phyloP scores from a whole-genome alignment of 2,329 filamentous ascomycete genomes.

The Rugonectria rugulosa region DNA sequence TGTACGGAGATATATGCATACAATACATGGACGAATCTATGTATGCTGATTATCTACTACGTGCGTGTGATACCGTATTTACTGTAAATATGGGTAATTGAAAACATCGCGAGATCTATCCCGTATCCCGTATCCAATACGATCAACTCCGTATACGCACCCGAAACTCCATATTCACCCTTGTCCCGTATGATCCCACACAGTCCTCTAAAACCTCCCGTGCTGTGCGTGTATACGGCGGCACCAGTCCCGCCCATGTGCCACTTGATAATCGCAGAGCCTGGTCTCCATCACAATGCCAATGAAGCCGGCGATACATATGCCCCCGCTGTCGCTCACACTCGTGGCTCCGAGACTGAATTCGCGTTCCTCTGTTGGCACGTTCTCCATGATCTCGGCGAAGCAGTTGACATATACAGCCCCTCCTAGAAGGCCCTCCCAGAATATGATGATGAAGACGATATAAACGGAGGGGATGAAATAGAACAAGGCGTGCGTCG shows the following conservation, averaged over 20 bases:
- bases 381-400: constrained; percentile 87
- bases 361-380: constrained; percentile 80
- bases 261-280: constrained; percentile 85
- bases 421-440: constrained; percentile 92
- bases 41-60: background rate
- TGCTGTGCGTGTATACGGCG: constrained; percentile 57
- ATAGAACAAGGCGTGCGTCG: constrained; percentile 77
- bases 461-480: constrained; percentile 88
- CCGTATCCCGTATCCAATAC: background rate
- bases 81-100: background rate
- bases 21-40: too few relatives aligned
- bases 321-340: constrained; percentile 90
- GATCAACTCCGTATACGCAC: constrained; percentile 1
- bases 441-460: constrained; percentile 87
- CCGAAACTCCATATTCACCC: background rate
- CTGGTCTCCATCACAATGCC: constrained; percentile 83
- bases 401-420: constrained; percentile 97
- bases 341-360: constrained; percentile 91
- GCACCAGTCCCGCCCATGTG: constrained; percentile 80
- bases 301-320: constrained; percentile 85
- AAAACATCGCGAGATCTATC: background rate
- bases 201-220: background rate
- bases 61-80: too few relatives aligned
- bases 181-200: background rate
- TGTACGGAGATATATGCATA: background rate